phyloP scores from a whole-genome alignment of 352 stramenopile genomes.

The Pythium oligandrum region DNA sequence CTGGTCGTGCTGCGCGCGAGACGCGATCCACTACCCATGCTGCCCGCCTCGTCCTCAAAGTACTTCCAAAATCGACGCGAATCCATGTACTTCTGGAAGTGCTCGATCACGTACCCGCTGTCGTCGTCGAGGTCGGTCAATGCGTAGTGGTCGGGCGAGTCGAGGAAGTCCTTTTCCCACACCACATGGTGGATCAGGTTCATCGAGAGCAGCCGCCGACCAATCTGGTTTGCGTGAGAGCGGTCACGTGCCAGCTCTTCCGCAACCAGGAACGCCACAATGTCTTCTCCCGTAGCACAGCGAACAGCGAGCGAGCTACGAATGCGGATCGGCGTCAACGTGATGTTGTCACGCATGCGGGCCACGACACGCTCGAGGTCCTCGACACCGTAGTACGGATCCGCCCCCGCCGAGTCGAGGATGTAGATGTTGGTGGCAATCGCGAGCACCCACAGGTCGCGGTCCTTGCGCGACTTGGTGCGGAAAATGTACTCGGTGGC shows the following conservation, averaged over 20 bases:
- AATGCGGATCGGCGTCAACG: constrained; percentile 62
- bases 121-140: constrained; percentile 57
- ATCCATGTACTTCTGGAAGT: constrained; percentile 82
- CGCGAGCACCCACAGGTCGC: constrained; percentile 66
- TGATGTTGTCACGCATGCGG: constrained; percentile 49
- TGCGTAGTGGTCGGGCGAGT: constrained; percentile 69
- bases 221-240: constrained; percentile 45
- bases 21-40: constrained; percentile 14
- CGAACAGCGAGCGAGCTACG: constrained; percentile 53
- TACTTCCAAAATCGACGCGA: constrained; percentile 79
- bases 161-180: constrained; percentile 82
- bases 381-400: constrained; percentile 41
- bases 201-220: constrained; percentile 66
- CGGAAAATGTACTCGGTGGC: constrained; percentile 73
- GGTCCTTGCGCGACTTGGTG: constrained; percentile 71
- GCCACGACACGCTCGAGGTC: constrained; percentile 53
- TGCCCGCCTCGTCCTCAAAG: constrained; percentile 38
- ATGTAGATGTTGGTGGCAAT: constrained; percentile 63
- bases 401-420: constrained; percentile 36
- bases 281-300: constrained; percentile 60
- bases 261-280: constrained; percentile 61
- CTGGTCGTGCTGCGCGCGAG: constrained; percentile 25
- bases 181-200: constrained; percentile 83
- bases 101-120: constrained; percentile 55
- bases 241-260: constrained; percentile 49